Evolutionary conservation across 352 stramenopile genomes (phyloP).

Genomic region (Achlya hypogyna): DNA sequence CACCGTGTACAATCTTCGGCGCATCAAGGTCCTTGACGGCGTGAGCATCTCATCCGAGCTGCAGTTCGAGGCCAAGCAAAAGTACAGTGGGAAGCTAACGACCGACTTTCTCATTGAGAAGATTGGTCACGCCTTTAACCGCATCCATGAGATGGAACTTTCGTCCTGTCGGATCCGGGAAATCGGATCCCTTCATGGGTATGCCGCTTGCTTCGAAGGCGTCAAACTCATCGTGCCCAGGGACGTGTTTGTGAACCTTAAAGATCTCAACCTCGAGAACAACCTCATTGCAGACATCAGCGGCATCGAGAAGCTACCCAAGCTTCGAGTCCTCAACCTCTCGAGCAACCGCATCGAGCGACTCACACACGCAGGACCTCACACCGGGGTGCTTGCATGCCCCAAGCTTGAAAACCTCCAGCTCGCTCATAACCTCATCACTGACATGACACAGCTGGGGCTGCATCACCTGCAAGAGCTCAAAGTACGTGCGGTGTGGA

Average conservation of each 20-base stretch:
- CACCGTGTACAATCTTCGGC: conserved; percentile 62
- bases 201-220: background rate
- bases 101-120: conserved; percentile 80
- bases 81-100: conserved; percentile 81
- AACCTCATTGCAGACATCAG: conserved; percentile 75
- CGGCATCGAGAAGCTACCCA: conserved; percentile 48
- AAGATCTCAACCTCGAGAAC: conserved; percentile 74
- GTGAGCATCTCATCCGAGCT: conserved; percentile 62
- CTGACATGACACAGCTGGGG: conserved; percentile 56
- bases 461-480: conserved; percentile 57
- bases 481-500: conserved; percentile 30
- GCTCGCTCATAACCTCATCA: conserved; percentile 72
- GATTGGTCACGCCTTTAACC: conserved; percentile 43
- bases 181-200: conserved; percentile 33
- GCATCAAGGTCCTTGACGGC: conserved; percentile 78
- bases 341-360: conserved; percentile 68
- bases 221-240: conserved; percentile 23
- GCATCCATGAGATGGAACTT: conserved; percentile 60
- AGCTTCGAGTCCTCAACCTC: conserved; percentile 55
- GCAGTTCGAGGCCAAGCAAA: conserved; percentile 74
- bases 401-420: conserved; percentile 58
- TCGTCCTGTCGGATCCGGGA: conserved; percentile 69
- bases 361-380: conserved; percentile 26
- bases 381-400: conserved; percentile 52
- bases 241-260: conserved; percentile 50